Evolutionary conservation across 2,329 filamentous ascomycete genomes (phyloP).

Genomic region (Monilinia fructicola): DNA sequence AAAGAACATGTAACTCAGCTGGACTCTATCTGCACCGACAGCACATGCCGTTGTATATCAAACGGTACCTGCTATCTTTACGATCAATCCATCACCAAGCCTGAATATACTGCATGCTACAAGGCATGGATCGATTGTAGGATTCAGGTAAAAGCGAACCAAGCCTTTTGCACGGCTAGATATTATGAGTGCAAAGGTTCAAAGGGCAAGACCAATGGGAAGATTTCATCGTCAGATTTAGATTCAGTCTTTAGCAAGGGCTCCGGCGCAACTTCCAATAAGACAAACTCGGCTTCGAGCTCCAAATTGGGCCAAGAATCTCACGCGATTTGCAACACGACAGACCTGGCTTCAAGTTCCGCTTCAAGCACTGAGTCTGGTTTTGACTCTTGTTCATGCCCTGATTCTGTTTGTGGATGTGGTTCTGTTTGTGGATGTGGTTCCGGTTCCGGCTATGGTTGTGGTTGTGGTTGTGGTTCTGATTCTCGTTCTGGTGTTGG

Average conservation of each 20-base stretch:
- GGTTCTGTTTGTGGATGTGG: background rate
- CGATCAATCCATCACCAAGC: constrained; percentile 29
- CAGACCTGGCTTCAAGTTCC: too few relatives aligned
- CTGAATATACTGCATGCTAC: background rate
- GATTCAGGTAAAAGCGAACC: background rate
- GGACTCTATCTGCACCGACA: constrained; percentile 57
- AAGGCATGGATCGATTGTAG: background rate
- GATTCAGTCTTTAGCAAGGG: background rate
- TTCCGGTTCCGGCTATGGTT: background rate
- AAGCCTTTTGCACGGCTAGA: background rate
- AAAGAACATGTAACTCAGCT: constrained; percentile 48
- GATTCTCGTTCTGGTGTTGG: too few relatives aligned
- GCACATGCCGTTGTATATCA: constrained; percentile 49
- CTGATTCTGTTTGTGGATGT: too few relatives aligned
- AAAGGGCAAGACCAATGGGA: background rate
- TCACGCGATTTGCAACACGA: too few relatives aligned
- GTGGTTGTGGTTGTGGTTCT: too few relatives aligned
- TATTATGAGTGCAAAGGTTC: background rate
- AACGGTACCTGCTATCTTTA: constrained; percentile 51
- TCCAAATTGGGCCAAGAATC: too few relatives aligned
- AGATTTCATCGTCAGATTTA: background rate
- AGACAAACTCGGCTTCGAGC: background rate
- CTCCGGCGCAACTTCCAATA: background rate
- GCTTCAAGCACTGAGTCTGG: too few relatives aligned
- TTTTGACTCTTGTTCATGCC: too few relatives aligned